Evolutionary conservation across 352 stramenopile genomes (phyloP).

Genomic region (Phytophthora citricola): DNA sequence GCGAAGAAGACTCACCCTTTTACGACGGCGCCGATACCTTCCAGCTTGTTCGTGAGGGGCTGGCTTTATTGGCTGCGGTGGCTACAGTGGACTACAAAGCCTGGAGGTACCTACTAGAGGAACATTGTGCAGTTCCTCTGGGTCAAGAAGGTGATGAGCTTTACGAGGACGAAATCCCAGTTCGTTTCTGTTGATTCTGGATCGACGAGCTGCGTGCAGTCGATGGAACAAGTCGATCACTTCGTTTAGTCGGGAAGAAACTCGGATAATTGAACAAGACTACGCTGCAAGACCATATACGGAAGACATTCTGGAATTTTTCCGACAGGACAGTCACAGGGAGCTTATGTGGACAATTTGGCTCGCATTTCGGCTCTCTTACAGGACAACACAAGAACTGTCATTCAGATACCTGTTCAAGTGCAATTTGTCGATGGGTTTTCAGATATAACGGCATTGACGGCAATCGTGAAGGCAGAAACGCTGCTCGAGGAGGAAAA

Average conservation of each 20-base stretch:
- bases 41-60: neutral
- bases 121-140: neutral
- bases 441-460: too few species aligned
- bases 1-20: neutral
- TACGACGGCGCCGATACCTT: neutral
- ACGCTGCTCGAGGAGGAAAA: too few species aligned
- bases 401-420: too few species aligned
- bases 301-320: neutral
- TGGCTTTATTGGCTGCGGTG: neutral
- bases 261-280: neutral
- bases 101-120: neutral
- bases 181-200: neutral
- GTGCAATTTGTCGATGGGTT: too few species aligned
- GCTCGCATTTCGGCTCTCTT: too few species aligned
- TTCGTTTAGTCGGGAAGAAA: too few species aligned
- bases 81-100: neutral
- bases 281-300: neutral
- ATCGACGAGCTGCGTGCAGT: neutral
- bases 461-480: too few species aligned
- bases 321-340: neutral
- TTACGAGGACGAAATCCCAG: neutral
- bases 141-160: neutral
- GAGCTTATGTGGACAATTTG: neutral
- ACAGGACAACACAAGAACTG: too few species aligned
- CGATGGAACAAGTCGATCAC: neutral